Conservation (phyloP, 257 asterid genomes). For the Salvia miltiorrhiza region DNA sequence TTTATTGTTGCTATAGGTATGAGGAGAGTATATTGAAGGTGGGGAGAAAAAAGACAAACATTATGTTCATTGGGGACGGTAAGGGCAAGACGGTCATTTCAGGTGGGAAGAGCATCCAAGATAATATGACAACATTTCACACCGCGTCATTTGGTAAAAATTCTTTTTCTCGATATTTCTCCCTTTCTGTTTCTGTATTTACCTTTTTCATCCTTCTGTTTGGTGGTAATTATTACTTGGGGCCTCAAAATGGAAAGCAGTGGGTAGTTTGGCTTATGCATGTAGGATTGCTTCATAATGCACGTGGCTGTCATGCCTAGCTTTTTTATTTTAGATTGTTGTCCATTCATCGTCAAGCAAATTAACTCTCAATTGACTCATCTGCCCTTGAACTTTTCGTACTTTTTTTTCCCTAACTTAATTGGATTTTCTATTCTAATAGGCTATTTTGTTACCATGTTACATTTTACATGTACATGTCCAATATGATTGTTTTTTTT, state of each 20-base stretch:
- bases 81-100: conserved; percentile 85
- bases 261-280: conserved; percentile 28
- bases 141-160: conserved; percentile 87
- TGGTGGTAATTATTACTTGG: neutral
- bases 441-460: no score
- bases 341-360: neutral
- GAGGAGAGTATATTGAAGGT: conserved; percentile 68
- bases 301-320: conserved; percentile 32
- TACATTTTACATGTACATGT: no score
- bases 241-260: conserved; percentile 3
- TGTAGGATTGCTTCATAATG: conserved; percentile 8
- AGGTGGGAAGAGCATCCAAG: conserved; percentile 65
- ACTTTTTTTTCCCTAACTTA: no score
- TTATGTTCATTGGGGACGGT: conserved; percentile 94
- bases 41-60: conserved; percentile 80
- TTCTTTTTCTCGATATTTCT: neutral
- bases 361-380: neutral
- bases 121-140: conserved; percentile 75
- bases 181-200: neutral
- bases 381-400: neutral
- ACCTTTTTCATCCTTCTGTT: conserved; percentile 9
- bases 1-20: conserved; percentile 41
- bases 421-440: neutral
- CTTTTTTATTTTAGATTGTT: conserved; percentile 12
- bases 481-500: no score